A percentile compares a stretch with the other conserved stretches of the same genome.
phyloP scores from a whole-genome alignment of 169 alveolate species.

The Cryptosporidium parvum region DNA sequence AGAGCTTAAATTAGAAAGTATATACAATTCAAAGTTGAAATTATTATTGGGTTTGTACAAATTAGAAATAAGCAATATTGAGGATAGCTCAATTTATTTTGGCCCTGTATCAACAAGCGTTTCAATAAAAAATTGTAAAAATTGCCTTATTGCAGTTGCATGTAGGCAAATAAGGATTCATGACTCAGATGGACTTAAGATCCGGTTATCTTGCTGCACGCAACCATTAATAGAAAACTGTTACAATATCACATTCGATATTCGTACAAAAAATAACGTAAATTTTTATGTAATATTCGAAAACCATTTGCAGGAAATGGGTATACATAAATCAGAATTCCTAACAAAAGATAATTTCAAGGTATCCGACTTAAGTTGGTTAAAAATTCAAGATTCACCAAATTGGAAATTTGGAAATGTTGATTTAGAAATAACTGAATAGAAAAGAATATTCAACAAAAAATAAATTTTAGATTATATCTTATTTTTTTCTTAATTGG shows the following conservation, averaged over 20 bases:
- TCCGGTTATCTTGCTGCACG: conserved; percentile 39
- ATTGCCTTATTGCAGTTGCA: conserved; percentile 1
- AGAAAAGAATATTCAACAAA: neutral
- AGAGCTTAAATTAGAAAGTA: conserved; percentile 13
- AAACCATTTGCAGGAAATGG: conserved; percentile 8
- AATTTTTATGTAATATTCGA: conserved; percentile 21
- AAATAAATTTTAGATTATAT: neutral
- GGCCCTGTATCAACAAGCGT: conserved; percentile 62
- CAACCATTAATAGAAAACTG: conserved; percentile 49
- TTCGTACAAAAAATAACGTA: neutral
- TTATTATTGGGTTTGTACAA: neutral
- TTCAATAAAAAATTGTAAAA: conserved; percentile 14
- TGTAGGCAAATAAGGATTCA: conserved; percentile 64
- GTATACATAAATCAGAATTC: neutral
- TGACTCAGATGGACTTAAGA: conserved; percentile 13
- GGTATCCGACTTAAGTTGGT: conserved; percentile 63
- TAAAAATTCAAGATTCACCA: conserved; percentile 48
- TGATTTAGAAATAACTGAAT: neutral
- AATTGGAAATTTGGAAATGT: conserved; percentile 47
- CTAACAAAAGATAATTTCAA: neutral
- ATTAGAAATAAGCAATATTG: conserved; percentile 27
- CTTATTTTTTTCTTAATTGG: conserved; percentile 2
- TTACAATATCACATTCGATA: conserved; percentile 27
- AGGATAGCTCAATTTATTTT: conserved; percentile 12
- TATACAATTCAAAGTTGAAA: conserved; percentile 18